A percentile compares a stretch with the other conserved stretches of the same genome.
These are phyloP conservation scores for Pythium chondricola DNA, from an alignment of 352 stramenopile species.

Conservation along the genomic window DNA sequence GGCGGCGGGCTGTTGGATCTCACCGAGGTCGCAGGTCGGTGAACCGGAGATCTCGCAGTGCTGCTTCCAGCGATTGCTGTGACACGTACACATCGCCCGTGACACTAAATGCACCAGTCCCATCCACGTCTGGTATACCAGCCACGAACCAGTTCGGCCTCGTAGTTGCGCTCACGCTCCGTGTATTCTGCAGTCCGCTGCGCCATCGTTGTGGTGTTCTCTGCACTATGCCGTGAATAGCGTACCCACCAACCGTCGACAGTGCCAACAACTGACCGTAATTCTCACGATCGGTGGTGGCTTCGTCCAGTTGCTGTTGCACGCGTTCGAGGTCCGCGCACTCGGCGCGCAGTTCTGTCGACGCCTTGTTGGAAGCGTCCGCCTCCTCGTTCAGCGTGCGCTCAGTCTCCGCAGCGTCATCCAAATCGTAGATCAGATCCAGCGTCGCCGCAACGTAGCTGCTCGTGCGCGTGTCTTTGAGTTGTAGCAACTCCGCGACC, in stretches of 20 bases:
- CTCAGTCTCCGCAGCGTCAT: slow-evolving; percentile 6
- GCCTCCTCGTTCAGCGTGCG: slow-evolving; percentile 4
- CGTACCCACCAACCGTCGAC: neutral
- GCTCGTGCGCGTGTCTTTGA: slow-evolving; percentile 31
- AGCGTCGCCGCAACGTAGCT: slow-evolving; percentile 28
- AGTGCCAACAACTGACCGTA: slow-evolving; percentile 22
- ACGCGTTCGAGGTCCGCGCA: slow-evolving; percentile 22
- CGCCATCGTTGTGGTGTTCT: slow-evolving; percentile 37
- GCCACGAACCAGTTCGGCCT: slow-evolving; percentile 31
- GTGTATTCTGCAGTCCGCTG: slow-evolving; percentile 30
- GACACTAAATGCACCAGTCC: neutral
- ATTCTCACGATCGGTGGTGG: slow-evolving; percentile 27
- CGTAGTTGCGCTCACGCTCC: slow-evolving; percentile 23
- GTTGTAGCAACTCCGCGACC: slow-evolving; percentile 26
- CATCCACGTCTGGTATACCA: too few relatives aligned
- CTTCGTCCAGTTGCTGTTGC: slow-evolving; percentile 23
- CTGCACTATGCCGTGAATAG: slow-evolving; percentile 9
- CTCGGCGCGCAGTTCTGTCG: slow-evolving; percentile 25
- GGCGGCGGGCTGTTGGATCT: too few relatives aligned
- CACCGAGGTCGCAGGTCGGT: slow-evolving; percentile 17
- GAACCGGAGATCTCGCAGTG: slow-evolving; percentile 22
- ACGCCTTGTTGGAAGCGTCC: slow-evolving; percentile 5
- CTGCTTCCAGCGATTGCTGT: slow-evolving; percentile 15
- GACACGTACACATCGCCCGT: too few relatives aligned
- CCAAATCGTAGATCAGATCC: slow-evolving; percentile 22